phyloP scores from a whole-genome alignment of 257 asterid species.

The Jasminum sambac region DNA sequence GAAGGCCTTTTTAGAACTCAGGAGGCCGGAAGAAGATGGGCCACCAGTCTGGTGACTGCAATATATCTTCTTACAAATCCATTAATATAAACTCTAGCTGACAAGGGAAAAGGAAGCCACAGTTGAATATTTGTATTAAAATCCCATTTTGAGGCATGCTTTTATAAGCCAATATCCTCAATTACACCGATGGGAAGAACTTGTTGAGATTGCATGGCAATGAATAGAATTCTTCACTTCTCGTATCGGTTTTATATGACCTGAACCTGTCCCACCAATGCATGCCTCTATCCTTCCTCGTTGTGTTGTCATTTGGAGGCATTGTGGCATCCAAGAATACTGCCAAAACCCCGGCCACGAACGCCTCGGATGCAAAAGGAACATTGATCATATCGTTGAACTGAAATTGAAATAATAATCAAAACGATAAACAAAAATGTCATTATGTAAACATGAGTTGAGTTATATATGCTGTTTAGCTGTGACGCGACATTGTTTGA shows the following conservation, averaged over 20 bases:
- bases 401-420: constrained; percentile 32
- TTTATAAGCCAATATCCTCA: neutral
- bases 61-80: no score
- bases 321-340: constrained; percentile 61
- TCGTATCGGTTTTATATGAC: constrained; percentile 70
- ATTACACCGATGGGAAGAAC: constrained; percentile 85
- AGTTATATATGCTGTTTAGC: no score
- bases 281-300: constrained; percentile 84
- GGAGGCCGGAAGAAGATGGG: neutral
- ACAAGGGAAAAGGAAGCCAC: neutral
- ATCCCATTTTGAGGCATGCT: neutral
- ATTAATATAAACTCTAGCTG: constrained; percentile 1
- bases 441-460: no score
- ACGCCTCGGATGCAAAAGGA: constrained; percentile 81
- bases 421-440: neutral
- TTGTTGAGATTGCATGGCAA: constrained; percentile 89
- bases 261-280: constrained; percentile 91
- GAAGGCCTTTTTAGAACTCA: no score
- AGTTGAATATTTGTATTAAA: neutral
- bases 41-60: constrained; percentile 5
- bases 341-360: constrained; percentile 73
- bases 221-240: constrained; percentile 87
- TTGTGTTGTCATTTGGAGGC: constrained; percentile 58
- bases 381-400: constrained; percentile 90
- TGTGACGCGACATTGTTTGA: no score